Evolutionary conservation across 139 green algal species (phyloP).

Genomic region (Spirogloea muscicola): DNA sequence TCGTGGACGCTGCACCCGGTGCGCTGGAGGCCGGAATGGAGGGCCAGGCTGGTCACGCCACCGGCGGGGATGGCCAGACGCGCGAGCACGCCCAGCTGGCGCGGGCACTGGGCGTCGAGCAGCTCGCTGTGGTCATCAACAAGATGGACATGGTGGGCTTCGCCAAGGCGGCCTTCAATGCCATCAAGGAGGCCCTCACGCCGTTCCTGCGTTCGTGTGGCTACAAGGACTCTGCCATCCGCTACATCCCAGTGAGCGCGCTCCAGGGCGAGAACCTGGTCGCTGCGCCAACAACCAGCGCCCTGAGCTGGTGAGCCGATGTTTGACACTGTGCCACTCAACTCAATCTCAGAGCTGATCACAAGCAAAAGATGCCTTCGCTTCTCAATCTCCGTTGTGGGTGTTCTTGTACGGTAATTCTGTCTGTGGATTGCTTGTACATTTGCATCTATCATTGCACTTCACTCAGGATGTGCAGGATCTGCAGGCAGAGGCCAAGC

Average conservation of each 20-base stretch:
- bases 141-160: slow-evolving; percentile 79
- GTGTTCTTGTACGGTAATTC: no score
- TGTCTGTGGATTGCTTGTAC: no score
- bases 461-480: no score
- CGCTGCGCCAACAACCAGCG: slow-evolving; percentile 39
- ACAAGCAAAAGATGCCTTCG: no score
- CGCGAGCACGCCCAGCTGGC: slow-evolving; percentile 91
- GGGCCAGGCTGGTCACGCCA: not conserved
- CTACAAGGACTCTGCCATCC: slow-evolving; percentile 64
- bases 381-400: no score
- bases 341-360: no score
- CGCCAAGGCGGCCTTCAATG: slow-evolving; percentile 73
- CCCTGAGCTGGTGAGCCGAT: no score
- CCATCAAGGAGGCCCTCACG: slow-evolving; percentile 65
- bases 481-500: not conserved
- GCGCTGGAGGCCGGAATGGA: slow-evolving; percentile 95
- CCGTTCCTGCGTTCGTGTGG: slow-evolving; percentile 79
- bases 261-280: slow-evolving; percentile 80
- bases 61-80: slow-evolving; percentile 75
- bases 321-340: no score
- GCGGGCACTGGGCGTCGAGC: slow-evolving; percentile 78
- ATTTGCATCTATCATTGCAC: no score
- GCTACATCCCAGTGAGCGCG: slow-evolving; percentile 74
- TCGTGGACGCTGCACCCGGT: slow-evolving; percentile 86
- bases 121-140: slow-evolving; percentile 92